These are phyloP conservation scores for Pythium pyrilobum DNA, from an alignment of 352 stramenopile genomes.

Conservation along the genomic window DNA sequence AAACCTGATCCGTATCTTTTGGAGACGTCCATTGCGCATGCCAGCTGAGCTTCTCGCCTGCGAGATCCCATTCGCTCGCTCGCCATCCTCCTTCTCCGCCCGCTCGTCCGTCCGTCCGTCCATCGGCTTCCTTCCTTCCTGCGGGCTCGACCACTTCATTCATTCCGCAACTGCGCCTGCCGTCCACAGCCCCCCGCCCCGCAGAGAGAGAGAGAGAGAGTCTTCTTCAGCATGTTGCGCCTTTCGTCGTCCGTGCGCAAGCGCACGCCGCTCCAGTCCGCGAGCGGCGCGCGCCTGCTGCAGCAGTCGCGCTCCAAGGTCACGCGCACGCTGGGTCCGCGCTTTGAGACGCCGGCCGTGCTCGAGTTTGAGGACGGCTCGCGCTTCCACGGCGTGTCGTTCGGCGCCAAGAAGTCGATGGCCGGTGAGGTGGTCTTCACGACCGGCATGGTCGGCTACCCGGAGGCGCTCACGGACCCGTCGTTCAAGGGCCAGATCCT, in stretches of 20 bases:
- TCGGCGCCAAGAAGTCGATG: constrained; percentile 73
- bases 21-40: constrained; percentile 22
- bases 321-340: constrained; percentile 66
- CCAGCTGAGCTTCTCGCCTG: not conserved
- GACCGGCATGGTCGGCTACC: constrained; percentile 99
- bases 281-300: constrained; percentile 58
- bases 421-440: constrained; percentile 98
- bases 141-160: not conserved
- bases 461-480: constrained; percentile 94
- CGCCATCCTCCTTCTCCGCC: not conserved
- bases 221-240: constrained; percentile 47
- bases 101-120: not conserved
- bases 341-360: constrained; percentile 78
- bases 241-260: constrained; percentile 58
- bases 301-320: constrained; percentile 57
- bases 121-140: not conserved
- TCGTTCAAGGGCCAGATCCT: constrained; percentile 98
- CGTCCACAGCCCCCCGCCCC: not conserved
- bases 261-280: constrained; percentile 56
- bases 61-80: not conserved
- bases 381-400: constrained; percentile 73
- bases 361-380: constrained; percentile 83
- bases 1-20: constrained; percentile 25
- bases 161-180: constrained; percentile 18
- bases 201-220: no score